These are phyloP conservation scores for Aspergillus tamarii DNA, from an alignment of 2,329 filamentous ascomycete genomes.

Conservation along the genomic window DNA sequence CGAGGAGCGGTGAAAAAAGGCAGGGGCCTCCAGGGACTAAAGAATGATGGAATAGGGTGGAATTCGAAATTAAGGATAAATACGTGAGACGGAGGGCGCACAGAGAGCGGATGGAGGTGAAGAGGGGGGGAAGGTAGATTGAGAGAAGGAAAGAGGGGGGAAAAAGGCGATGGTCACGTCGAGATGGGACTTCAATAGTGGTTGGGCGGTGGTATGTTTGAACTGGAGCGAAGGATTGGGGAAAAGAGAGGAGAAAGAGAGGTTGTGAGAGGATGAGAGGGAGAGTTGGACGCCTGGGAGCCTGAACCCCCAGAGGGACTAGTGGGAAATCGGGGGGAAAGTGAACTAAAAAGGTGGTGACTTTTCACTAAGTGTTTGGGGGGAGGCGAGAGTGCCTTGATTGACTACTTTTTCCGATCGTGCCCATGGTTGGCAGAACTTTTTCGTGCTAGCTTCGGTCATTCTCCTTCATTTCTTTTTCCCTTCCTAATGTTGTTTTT, in stretches of 20 bases:
- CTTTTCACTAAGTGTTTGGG: background rate
- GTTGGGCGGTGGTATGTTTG: conserved; percentile 10
- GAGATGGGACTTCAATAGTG: background rate
- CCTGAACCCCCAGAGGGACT: conserved; percentile 22
- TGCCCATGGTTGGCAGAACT: background rate
- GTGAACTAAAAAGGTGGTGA: background rate
- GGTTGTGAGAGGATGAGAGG: conserved; percentile 15
- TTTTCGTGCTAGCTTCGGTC: background rate
- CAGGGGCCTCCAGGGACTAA: conserved; percentile 11
- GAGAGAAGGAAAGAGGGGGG: conserved; percentile 1
- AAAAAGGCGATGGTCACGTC: background rate
- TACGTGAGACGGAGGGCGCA: background rate
- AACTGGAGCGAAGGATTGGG: conserved; percentile 8
- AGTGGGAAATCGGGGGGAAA: conserved; percentile 7
- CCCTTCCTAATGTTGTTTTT: background rate
- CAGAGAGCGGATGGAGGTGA: background rate
- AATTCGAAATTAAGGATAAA: background rate
- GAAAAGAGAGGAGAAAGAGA: conserved; percentile 19
- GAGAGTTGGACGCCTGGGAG: conserved; percentile 15
- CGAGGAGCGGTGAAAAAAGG: conserved; percentile 15
- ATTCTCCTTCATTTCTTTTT: background rate
- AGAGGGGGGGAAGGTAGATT: background rate
- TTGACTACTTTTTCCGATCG: conserved; percentile 3
- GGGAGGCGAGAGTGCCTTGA: conserved; percentile 4
- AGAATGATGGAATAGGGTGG: conserved; percentile 3